Percentiles rank a stretch among this genome's conserved stretches.
These are phyloP conservation scores for Cyphellophora attinorum DNA, from an alignment of 2,329 filamentous ascomycete genomes.

Conservation along the genomic window DNA sequence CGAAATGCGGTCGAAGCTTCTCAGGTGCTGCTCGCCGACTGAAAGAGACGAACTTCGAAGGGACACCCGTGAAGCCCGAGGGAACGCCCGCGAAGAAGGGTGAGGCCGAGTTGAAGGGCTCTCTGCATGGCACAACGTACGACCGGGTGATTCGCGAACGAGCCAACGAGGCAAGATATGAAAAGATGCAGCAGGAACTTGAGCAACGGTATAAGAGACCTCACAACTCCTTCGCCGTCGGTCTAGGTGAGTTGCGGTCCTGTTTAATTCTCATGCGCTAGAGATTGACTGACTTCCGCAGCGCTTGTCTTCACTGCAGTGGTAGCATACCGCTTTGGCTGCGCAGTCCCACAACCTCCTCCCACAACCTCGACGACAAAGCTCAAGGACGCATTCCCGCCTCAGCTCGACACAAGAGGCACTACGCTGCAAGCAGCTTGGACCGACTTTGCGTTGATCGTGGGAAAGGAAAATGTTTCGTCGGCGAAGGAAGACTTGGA, in stretches of 20 bases:
- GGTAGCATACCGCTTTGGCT: slow-evolving; percentile 48
- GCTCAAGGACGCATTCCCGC: slow-evolving; percentile 37
- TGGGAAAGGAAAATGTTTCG: slow-evolving; percentile 55
- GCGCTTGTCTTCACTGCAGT: slow-evolving; percentile 42
- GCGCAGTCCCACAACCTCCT: slow-evolving; percentile 35
- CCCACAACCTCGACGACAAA: slow-evolving; percentile 47
- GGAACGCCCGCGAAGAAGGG: too few species aligned
- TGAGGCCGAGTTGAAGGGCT: slow-evolving; percentile 47
- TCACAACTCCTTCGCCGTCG: too few species aligned
- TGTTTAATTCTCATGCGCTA: too few species aligned
- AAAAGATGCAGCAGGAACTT: too few species aligned
- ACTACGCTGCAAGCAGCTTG: slow-evolving; percentile 55
- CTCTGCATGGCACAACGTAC: slow-evolving; percentile 53
- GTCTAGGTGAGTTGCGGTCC: too few species aligned
- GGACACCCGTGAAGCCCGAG: too few species aligned
- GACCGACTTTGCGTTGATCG: slow-evolving; percentile 51
- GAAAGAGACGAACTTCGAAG: too few species aligned
- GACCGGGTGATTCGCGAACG: slow-evolving; percentile 50
- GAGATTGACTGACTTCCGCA: too few species aligned
- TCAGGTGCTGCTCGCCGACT: too few species aligned
- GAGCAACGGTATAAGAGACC: too few species aligned
- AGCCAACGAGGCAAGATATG: slow-evolving; percentile 25
- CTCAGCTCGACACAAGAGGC: slow-evolving; percentile 46
- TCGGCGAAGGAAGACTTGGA: slow-evolving; percentile 43
- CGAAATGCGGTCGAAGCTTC: too few species aligned